Evolutionary conservation across 208 protist genomes (phyloP), one percentile per base, ranked within the genome.

Genomic region (Naegleria fowleri): DNA sequence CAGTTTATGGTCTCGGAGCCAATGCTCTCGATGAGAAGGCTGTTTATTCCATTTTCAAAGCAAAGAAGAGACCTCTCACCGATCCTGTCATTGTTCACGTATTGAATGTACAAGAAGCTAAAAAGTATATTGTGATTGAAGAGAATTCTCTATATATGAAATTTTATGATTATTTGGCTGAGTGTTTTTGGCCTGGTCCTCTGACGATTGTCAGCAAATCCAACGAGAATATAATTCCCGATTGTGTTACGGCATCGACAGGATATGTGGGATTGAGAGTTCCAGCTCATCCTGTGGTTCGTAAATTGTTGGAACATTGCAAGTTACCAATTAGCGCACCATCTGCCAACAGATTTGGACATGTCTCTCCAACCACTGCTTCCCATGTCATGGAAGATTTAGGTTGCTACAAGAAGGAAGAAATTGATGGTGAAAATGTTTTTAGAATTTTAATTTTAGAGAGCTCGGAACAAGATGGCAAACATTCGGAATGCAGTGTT

Each of bases 1-100:
- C 98, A 9, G 98, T 99, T n/a, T 99, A 99, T 92, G 98, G 98
- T 16, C 93, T 99, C 0, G 98, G 98, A 16, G 98, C 97, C 19
- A 97, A 98, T 91, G 98, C 98, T 4, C 92, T 97, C 22, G 92
- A 96, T 90, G 96, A 95, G 75, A 91, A 91, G 9, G 96, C 98
- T 9, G 95, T 97, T 7, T 90, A 91, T 40, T 92, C 94, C 22
- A 98, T 99, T 83, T 99, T 98, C 94, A 91, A 90, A 16, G 97
- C 98, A 33, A 99, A 99, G 91, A 97, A 98, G 0, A 93, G 98
- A 39, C 98, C 98, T 6, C 92, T 94, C 36, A 97, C 96, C 41
- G 97, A 99, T 90, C 98, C 98, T 15, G 93, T 99, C 25, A 99
- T 99, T 95, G 97, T 97, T 75, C 98, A 99, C 90, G 95, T 99